Base-by-base conservation (phyloP, 192 early-diverging fungal genomes). In the Pilobolus umbonatus region DNA sequence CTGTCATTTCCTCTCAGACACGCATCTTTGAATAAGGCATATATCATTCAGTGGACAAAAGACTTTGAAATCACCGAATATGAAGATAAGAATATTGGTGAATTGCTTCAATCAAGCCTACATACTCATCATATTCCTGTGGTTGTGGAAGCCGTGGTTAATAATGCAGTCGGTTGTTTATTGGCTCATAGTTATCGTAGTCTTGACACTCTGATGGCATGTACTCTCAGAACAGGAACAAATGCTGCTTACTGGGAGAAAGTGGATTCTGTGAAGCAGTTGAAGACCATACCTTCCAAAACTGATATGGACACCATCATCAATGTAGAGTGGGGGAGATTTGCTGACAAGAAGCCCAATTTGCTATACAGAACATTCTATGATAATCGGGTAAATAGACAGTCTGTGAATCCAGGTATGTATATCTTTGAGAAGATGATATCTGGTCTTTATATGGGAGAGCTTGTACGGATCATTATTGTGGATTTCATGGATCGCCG, bases 281-380 rank as follows among this genome's bases (percentile, higher is more conserved):
- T 19, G 2, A 31, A 52, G n/a, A 6, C n/a, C 11, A 8, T 52
- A 9, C 28, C 61, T 65, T 69, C 73, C 31, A 57, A 79, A 29
- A 21, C 34, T 3, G 24, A 52, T 5, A 62, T 44, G 17, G 80
- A 85, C 51, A 93, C 96, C 88, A 83, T 92, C 64, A 85, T 98
- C 70, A 95, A 98, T 78, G 90, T 87, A 57, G 96, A 98, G 71
- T 96, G 93, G 94, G 93, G 96, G 38, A 86, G 86, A 8, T 95
- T 91, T 68, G 88, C 90, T 58, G 88, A 90, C 70, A 76, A 79
- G 26, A 80, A 88, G 72, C 62, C 81, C 34, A 49, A 66, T 24
- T 74, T 91, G 22, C 78, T 96, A 5, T 92, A 92, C 36, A 59
- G 87, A 57, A 94, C 87, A 30, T 77, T 78, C 66, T 94, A 86